These are phyloP conservation scores for Pneumocystis wakefieldiae DNA, from an alignment of 1,139 yeast genomes.

Conservation along the genomic window DNA sequence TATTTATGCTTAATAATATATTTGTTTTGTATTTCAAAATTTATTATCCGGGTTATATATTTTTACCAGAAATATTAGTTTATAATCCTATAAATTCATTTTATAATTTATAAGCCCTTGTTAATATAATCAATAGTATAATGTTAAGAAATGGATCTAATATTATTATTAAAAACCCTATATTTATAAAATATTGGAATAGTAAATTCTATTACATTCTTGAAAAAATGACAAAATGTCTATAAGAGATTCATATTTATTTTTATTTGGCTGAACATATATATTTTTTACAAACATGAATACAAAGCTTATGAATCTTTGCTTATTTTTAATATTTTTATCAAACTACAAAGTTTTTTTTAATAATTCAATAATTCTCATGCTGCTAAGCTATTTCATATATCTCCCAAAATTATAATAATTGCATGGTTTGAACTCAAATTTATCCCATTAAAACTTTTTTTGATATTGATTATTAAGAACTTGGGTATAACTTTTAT, in stretches of 20 bases:
- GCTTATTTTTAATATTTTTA: conserved; percentile 61
- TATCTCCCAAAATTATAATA: conserved; percentile 89
- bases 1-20: conserved; percentile 55
- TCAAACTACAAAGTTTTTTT: conserved; percentile 71
- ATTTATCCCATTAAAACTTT: conserved; percentile 54
- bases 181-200: conserved; percentile 84
- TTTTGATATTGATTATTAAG: conserved; percentile 72
- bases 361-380: conserved; percentile 45
- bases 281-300: conserved; percentile 18
- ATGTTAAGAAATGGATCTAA: conserved; percentile 78
- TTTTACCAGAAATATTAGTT: conserved; percentile 65
- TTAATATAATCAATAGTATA: conserved; percentile 60
- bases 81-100: conserved; percentile 17
- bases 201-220: conserved; percentile 61
- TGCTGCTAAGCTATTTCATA: conserved; percentile 71
- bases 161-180: conserved; percentile 83
- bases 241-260: conserved; percentile 38
- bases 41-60: conserved; percentile 32
- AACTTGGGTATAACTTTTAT: conserved; percentile 69
- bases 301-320: conserved; percentile 63
- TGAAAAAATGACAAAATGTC: conserved; percentile 55
- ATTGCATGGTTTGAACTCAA: conserved; percentile 54
- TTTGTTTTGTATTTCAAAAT: conserved; percentile 54
- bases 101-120: neutral
- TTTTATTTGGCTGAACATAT: conserved; percentile 51